Evolutionary conservation across 2,329 filamentous ascomycete genomes (phyloP), one percentile per base, ranked within the genome.

Genomic region (Nothomitra cinnamomea): DNA sequence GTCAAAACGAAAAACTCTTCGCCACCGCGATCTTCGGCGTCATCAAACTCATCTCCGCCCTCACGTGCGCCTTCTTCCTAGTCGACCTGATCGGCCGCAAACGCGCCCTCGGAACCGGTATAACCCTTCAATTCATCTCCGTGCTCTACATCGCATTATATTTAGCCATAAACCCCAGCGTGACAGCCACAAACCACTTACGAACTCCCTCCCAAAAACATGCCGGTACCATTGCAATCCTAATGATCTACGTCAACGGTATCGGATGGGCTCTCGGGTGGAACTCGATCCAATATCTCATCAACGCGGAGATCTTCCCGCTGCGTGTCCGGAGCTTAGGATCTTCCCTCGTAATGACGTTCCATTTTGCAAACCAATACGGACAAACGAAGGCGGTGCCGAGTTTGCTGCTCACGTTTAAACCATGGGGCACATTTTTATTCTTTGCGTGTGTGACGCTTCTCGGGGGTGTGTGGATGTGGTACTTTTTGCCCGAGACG

Each of bases 1-100:
- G 84, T 6, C 74, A 74, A 45, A 75, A 80, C 45, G 81, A 87
- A 64, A 79, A 79, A 53, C 75, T 88, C 0, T 78, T 88, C 38
- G 77, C 85, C 13, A 88, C 83, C 0, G 83, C 78, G 2, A 78
- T 90, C 51, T 87, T 89, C 53, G 85, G 85, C 43, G 76, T 87
- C 52, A 72, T 87, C 60, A 89, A 89, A 62, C 76, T 89, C 53
- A 63, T 77, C 5, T 75, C 81, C 0, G 78, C 82, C 13, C 63
- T 88, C 32, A 58, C 78, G 40, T 89, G 84, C 63, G 84, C 85
- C 0, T 72, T 88, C 52, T 87, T 89, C 74, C 74, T 89, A 7
- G 83, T 89, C 58, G 85, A 89, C 60, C 79, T 83, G 53, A 80
- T 89, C 58, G 85, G 85, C 3, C 80, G 85, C 55, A 88, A 87